Conservation (phyloP, 2,329 filamentous ascomycete genomes). For the Botrytis aclada region DNA sequence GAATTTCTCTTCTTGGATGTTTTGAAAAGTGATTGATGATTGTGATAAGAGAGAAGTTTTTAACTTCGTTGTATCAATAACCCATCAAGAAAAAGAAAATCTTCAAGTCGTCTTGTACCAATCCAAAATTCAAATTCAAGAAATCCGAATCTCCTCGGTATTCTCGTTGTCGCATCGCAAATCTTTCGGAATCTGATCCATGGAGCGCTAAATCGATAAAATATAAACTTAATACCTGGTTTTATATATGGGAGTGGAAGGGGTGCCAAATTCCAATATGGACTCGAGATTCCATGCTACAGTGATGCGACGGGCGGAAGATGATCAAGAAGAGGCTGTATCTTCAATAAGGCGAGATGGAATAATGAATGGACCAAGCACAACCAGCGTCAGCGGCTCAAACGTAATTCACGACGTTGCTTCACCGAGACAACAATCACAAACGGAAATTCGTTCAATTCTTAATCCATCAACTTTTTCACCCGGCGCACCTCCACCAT, state of each 20-base stretch:
- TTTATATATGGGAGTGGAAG: constrained; percentile 21
- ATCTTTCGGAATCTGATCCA: constrained; percentile 23
- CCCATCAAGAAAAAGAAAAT: constrained; percentile 19
- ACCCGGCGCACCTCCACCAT: constrained; percentile 33
- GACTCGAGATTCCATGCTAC: constrained; percentile 36
- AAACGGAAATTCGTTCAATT: constrained; percentile 14
- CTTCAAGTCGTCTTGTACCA: constrained; percentile 1
- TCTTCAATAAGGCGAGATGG: constrained; percentile 15
- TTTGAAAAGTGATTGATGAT: constrained; percentile 2
- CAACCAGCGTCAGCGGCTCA: constrained; percentile 9
- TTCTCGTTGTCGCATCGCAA: background rate
- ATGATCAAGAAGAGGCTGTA: constrained; percentile 21
- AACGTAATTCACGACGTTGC: constrained; percentile 10
- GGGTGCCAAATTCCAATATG: constrained; percentile 27
- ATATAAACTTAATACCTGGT: constrained; percentile 8
- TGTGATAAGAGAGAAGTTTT: constrained; percentile 13
- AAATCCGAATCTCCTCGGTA: background rate
- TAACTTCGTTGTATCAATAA: constrained; percentile 13
- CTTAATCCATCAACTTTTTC: constrained; percentile 13
- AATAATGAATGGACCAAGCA: constrained; percentile 22
- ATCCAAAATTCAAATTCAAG: background rate
- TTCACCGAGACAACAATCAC: constrained; percentile 14
- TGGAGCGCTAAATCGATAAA: constrained; percentile 28
- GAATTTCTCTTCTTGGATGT: background rate
- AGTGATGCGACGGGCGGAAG: constrained; percentile 35